Conservation (phyloP, 2,329 filamentous ascomycete species). For the Fusarium sp. region DNA sequence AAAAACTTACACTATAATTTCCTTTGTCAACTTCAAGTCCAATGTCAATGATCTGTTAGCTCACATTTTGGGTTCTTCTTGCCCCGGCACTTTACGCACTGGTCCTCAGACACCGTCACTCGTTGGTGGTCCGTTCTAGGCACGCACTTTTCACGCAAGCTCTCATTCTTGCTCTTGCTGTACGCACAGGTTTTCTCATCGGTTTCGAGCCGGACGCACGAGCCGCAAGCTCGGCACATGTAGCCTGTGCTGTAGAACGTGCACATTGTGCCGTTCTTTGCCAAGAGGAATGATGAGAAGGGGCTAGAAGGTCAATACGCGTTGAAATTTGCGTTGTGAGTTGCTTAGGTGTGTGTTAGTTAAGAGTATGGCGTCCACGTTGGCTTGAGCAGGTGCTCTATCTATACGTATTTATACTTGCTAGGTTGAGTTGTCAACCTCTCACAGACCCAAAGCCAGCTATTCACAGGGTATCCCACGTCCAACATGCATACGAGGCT, state of each 20-base stretch:
- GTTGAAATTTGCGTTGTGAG: no score
- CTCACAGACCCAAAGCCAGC: background rate
- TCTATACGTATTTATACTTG: background rate
- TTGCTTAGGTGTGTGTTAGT: background rate
- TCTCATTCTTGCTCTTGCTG: background rate
- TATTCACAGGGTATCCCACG: background rate
- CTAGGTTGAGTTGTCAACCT: background rate
- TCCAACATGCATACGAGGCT: rapidly evolving
- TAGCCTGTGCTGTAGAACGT: background rate
- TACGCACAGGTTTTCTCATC: background rate
- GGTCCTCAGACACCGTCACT: background rate
- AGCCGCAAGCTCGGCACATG: slow-evolving; percentile 3
- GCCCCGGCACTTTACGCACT: background rate
- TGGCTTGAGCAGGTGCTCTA: background rate
- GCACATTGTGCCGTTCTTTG: slow-evolving; percentile 14
- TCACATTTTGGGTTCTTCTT: background rate
- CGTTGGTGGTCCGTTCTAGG: background rate
- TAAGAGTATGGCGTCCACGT: background rate
- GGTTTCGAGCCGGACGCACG: background rate
- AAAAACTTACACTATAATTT: background rate
- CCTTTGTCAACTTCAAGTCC: background rate
- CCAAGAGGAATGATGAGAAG: background rate
- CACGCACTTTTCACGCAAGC: background rate
- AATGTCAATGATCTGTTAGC: background rate
- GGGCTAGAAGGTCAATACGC: background rate